Percentiles rank a stretch among this genome's conserved stretches.
phyloP scores from a whole-genome alignment of 345 rosid genomes.

The Rhodamnia argentea region DNA sequence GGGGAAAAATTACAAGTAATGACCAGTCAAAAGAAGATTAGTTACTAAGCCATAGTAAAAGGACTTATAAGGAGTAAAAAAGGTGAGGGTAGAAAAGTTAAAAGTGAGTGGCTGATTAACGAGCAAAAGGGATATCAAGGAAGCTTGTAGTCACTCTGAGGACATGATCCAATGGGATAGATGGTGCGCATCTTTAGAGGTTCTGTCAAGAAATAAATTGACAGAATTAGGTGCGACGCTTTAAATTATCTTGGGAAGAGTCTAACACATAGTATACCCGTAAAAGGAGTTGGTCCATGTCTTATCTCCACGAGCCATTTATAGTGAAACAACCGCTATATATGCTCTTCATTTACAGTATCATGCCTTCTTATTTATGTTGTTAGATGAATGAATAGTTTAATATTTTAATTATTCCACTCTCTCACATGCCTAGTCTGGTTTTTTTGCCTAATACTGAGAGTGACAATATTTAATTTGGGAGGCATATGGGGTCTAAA shows the following conservation, averaged over 20 bases:
- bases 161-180: not conserved
- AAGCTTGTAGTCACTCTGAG: not conserved
- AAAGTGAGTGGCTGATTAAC: not conserved
- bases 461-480: too few relatives aligned
- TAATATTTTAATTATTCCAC: too few relatives aligned
- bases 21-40: not conserved
- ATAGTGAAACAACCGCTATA: not conserved
- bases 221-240: not conserved
- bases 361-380: not conserved
- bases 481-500: too few relatives aligned
- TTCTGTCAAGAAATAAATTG: not conserved
- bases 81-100: not conserved
- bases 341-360: not conserved
- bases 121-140: not conserved
- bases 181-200: not conserved
- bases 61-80: not conserved
- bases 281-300: not conserved
- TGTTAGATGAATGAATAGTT: not conserved
- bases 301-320: not conserved
- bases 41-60: not conserved
- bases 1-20: not conserved
- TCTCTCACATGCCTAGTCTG: too few relatives aligned
- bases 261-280: not conserved
- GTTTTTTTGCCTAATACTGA: too few relatives aligned
- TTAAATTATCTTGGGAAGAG: not conserved